Conservation (phyloP, 371 early-diverging fungal genomes). For the Coelomomyces lativittatus region DNA sequence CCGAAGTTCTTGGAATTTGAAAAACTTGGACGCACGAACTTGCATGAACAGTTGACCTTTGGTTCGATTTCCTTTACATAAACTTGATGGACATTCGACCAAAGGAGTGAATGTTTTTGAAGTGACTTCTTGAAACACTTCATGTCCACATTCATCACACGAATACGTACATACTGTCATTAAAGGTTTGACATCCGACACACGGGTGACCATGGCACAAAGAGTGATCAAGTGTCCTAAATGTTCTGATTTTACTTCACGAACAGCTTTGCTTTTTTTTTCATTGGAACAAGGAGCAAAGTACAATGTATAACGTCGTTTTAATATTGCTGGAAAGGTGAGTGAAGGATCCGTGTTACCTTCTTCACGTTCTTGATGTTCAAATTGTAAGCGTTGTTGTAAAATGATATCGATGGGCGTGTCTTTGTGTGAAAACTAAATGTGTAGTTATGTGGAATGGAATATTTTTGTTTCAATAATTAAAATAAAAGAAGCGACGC, state of each 20-base stretch:
- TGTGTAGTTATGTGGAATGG: too few relatives aligned
- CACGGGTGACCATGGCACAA: slow-evolving; percentile 89
- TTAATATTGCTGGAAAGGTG: slow-evolving; percentile 59
- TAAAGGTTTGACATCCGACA: slow-evolving; percentile 89
- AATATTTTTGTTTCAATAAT: too few relatives aligned
- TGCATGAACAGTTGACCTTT: slow-evolving; percentile 83
- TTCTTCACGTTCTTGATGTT: slow-evolving; percentile 17
- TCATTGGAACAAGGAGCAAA: not conserved
- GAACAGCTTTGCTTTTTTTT: slow-evolving; percentile 55
- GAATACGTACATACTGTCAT: slow-evolving; percentile 78
- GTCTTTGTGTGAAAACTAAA: slow-evolving; percentile 48
- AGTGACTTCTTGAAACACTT: slow-evolving; percentile 91
- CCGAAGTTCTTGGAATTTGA: slow-evolving; percentile 86
- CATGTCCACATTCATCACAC: slow-evolving; percentile 93
- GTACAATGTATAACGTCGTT: slow-evolving; percentile 58
- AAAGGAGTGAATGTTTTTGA: slow-evolving; percentile 63
- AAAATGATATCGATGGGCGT: slow-evolving; percentile 76
- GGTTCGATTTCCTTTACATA: slow-evolving; percentile 64
- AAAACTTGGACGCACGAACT: slow-evolving; percentile 83
- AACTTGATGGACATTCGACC: slow-evolving; percentile 68
- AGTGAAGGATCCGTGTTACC: slow-evolving; percentile 12
- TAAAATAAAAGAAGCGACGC: too few relatives aligned
- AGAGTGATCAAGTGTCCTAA: slow-evolving; percentile 81
- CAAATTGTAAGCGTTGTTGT: slow-evolving; percentile 59
- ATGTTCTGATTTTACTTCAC: slow-evolving; percentile 60